Evolutionary conservation across 257 asterid genomes (phyloP).

Genomic region (Solanum dulcamara): DNA sequence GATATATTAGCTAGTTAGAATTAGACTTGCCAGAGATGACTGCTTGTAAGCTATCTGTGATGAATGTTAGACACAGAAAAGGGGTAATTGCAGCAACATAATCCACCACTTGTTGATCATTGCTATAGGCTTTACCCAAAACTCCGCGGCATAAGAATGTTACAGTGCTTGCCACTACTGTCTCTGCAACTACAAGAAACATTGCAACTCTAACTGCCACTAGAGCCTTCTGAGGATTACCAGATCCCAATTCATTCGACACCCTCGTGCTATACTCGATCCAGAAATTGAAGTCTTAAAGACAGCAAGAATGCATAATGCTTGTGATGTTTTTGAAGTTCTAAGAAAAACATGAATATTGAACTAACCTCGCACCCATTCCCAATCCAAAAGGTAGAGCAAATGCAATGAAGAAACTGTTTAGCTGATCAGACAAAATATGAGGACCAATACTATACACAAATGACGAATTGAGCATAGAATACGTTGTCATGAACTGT

Average conservation of each 20-base stretch:
- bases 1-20: not conserved
- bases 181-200: slow-evolving; percentile 23
- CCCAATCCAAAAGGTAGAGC: slow-evolving; percentile 42
- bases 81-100: slow-evolving; percentile 38
- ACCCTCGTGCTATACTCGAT: slow-evolving; percentile 32
- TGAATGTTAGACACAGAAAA: slow-evolving; percentile 24
- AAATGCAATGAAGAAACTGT: slow-evolving; percentile 34
- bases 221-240: slow-evolving; percentile 35
- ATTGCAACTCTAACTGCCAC: slow-evolving; percentile 19
- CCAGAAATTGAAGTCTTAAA: not conserved
- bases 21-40: slow-evolving; percentile 32
- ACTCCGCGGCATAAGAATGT: slow-evolving; percentile 16
- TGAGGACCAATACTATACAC: not conserved
- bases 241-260: slow-evolving; percentile 60
- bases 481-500: not conserved
- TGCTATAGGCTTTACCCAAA: slow-evolving; percentile 32
- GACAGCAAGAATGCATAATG: not conserved
- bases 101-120: slow-evolving; percentile 34
- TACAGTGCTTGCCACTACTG: not conserved
- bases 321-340: not conserved
- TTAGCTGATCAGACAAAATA: slow-evolving; percentile 23
- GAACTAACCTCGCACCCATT: slow-evolving; percentile 44
- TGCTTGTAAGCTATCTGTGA: slow-evolving; percentile 38
- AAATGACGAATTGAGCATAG: not conserved
- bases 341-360: not conserved